Base-by-base conservation (phyloP, 257 asterid species). In the Rubia yunnanensis region DNA sequence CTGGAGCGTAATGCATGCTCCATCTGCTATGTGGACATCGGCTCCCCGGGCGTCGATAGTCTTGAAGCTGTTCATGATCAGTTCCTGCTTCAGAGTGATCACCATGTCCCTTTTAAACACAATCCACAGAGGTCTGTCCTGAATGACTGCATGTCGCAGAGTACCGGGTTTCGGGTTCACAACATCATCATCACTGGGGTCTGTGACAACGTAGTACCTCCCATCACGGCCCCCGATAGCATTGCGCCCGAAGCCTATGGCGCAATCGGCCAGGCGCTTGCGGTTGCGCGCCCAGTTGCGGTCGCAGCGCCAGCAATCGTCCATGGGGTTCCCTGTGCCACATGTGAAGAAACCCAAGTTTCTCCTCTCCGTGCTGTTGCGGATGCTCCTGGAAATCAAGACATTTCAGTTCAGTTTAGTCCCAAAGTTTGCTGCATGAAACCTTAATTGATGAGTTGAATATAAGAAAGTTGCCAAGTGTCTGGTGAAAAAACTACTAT, bases 261-360 rank as follows among this genome's bases (percentile, higher is more conserved):
- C 74, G 77, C 98, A 91, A 71, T 86, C 90, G 14, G 96, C 95
- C 10, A 91, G 78, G 10, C 89, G 91, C n/a, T 82, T 82, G 1
- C 98, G 98, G 76, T 78, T 62, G 60, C 79, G 84, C 54, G 76
- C 71, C 98, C 98, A 91, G 59, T 76, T 80, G 6, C 69, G 82
- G 70, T 88, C 90, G 72, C 96, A 86, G 0, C 98, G 84, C 96
- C 98, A 91, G 73, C 98, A 91, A 64, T 84, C 94, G 67, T 91
- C 98, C n/a, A 91, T 86, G 0, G 98, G 92, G 71, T 91, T 91
- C 6, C 94, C 95, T 4, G 81, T 79, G 15, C 75, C 92, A 68
- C 98, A 86, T 5, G 92, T 78, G 78, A 90, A 84, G 80, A 78
- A 90, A 1, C 92, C 95, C 28, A 90, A 71, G n/a, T 81, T 86